Base-by-base conservation (phyloP, 305 asterid species). In the Fraxinus baroniana region DNA sequence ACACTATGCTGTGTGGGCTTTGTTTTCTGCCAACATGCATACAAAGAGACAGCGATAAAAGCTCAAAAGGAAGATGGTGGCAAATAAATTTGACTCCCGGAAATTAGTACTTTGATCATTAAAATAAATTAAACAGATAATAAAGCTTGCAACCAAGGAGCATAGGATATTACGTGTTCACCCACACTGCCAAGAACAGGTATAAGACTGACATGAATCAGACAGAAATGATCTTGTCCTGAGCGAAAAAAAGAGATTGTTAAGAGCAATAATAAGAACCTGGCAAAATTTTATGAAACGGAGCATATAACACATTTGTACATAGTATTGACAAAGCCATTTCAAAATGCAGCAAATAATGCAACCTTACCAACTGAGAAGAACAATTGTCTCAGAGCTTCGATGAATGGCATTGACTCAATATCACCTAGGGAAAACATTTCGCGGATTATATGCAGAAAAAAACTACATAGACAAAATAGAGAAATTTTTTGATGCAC, bases 1-100 rank as follows among this genome's bases (percentile, higher is more conserved):
- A 95, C 98, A 81, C 99, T 94, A 74, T 95, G 99, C 84, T 95
- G 98, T 18, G 99, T 95, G 77, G 98, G 98, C 90, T 95, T 95
- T n/a, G 99, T 95, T 95, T 95, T 95, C 99, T 95, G 90, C 87
- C 87, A 36, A 78, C 22, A 76, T 68, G 37, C 24, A 74, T 77
- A 79, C 80, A 33, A 55, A 80, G 77, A 79, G 76, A 79, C 35
- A 71, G 46, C 66, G 49, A 73, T 83, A 52, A 35, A 39, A 52
- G 41, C 52, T 71, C 33, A 18, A 75, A 13, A 46, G 36, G 26
- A 37, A 66, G 39, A 17, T 7, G 24, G n/a, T 64, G 70, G 72
- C 36, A 60, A 15, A 64, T 79, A 78, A 83, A 64, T 64, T 64
- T 24, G 66, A n/a, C 24, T 55, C 15, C 12, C 2, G 7, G n/a